Percentiles rank a stretch among this genome's conserved stretches.
phyloP scores from a whole-genome alignment of 192 early-diverging fungal species.

The Coemansia sp. region DNA sequence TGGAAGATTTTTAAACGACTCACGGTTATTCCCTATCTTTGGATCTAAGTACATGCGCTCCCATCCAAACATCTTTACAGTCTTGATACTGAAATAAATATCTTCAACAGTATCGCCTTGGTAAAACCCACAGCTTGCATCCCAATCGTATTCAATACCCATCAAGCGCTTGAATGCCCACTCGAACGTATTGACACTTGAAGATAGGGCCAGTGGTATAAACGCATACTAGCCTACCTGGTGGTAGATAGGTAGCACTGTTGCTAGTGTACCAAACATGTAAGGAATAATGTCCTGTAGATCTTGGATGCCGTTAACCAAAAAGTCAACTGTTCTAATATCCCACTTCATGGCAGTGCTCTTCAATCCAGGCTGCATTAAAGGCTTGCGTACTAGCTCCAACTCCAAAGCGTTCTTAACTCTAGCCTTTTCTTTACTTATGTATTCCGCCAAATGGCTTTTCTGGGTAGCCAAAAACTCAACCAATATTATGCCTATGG shows the following conservation, averaged over 20 bases:
- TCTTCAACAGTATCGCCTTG: background rate
- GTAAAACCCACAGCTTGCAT: background rate
- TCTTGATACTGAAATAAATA: slow-evolving; percentile 1
- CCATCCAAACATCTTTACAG: slow-evolving; percentile 15
- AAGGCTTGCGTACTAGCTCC: background rate
- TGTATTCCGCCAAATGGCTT: background rate
- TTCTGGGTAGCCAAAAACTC: background rate
- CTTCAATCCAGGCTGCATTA: background rate
- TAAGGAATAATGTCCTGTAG: background rate
- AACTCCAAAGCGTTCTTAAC: background rate
- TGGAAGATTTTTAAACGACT: background rate
- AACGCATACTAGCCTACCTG: background rate
- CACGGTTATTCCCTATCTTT: background rate
- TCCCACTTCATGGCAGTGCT: background rate
- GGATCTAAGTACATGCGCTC: slow-evolving; percentile 1
- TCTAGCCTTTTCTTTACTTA: background rate
- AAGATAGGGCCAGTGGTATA: background rate
- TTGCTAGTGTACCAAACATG: background rate
- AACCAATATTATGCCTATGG: background rate
- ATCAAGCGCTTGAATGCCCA: background rate
- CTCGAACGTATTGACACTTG: background rate
- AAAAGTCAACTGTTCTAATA: background rate
- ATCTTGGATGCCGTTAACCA: background rate
- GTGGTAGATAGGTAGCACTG: background rate
- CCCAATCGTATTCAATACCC: background rate